Evolutionary conservation across 441 rosid species (phyloP), one percentile per base, ranked within the genome.

Genomic region (Jatropha podagrica): DNA sequence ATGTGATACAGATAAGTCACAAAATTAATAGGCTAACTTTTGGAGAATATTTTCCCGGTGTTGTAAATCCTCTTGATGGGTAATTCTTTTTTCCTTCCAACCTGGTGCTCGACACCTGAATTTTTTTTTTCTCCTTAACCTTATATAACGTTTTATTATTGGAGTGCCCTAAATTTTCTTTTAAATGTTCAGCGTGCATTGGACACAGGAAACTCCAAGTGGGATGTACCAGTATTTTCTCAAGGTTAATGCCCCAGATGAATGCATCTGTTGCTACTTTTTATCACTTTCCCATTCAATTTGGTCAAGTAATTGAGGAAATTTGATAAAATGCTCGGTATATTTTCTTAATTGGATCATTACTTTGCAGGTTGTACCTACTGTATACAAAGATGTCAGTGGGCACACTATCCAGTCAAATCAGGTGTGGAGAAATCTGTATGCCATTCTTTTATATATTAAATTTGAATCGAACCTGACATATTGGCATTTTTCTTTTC

Each of bases 181-280:
- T 55, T 54, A 42, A 38, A 69, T 51, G 44, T 80, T 69, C 93
- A 95, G 98, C 20, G 95, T 92, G 79, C 86, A 88, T 26, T 92
- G 98, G 98, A 87, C 81, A n/a, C 99, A 92, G 83, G 89, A 86
- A 78, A 79, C 92, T 15, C 94, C 96, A 11, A 86, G 87, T 84
- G 98, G 95, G 79, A 95, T 95, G 99, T 95, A 93, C 85, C 98
- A 95, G 84, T 95, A 95, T 74, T 95, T 95, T 78, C 83, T 95
- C 79, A 95, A 95, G 98, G 99, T 90, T 78, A 69, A 69, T 56
- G 10, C 74, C 66, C 68, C 49, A n/a, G 20, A 40, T 64, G 5
- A 65, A 37, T 52, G 78, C 74, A 72, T 73, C 71, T n/a, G 60
- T 27, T 67, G 65, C 62, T 74, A 6, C 71, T 44, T 38, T 55